Base-by-base conservation (phyloP, 345 rosid genomes). In the Mallotus nudiflorus region DNA sequence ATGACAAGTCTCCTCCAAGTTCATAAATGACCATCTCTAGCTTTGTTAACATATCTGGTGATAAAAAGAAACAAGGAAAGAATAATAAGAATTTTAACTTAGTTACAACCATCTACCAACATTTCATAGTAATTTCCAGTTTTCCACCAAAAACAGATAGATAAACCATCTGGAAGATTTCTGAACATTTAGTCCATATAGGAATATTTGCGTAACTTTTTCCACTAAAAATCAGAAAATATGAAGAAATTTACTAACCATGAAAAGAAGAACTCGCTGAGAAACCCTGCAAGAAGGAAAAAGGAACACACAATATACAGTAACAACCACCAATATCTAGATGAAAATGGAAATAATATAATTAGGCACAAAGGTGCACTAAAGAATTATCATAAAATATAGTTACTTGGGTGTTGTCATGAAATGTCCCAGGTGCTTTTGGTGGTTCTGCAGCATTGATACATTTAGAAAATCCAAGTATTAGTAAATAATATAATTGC, bases 1-100 rank as follows among this genome's bases (percentile, higher is more conserved):
- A 24, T 54, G 71, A 48, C 51, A 55, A 53, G 71, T 42, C 52
- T 67, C 71, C 71, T 67, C 71, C 53, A 3, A 67, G 62, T 54
- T 54, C 52, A 19, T 25, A 37, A 40, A 68, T 52, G 31, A 61
- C 16, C 64, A 42, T 62, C 73, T 53, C 59, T 9, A 74, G 35
- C 25, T 46, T 54, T 20, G 46, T 16, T 65, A 68, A 37, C 68
- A 62, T 52, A 1, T 24, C 65, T 68, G 73, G 24, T 18, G 49
- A 56, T 50, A 37, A 39, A 4, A 27, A 42, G 52, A 59, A 66
- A 58, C 16, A 5, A 24, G 7, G 20, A 27, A 42, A 48, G 2
- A 25, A 25, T 3, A 37, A 18, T 50, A 24, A 25, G 52, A 20
- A 69, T 45, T 48, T 18, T 7, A 29, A 15, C n/a, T 0, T 3